These are phyloP conservation scores for Malassezia arunalokei DNA, from an alignment of 1,284 basidiomycete genomes.

Conservation along the genomic window DNA sequence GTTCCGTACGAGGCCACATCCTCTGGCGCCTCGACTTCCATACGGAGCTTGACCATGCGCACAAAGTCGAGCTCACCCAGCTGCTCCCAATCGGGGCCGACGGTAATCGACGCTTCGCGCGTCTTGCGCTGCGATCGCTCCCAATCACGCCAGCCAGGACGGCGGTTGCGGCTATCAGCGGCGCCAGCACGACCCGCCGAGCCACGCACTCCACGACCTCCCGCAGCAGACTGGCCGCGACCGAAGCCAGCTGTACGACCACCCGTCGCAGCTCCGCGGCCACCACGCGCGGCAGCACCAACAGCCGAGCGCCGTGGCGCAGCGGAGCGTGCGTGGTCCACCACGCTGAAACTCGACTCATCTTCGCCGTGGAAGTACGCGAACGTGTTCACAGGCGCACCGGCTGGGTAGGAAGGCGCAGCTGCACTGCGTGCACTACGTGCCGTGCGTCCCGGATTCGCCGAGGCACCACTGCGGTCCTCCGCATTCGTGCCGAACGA, in stretches of 20 bases:
- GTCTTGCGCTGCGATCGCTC: constrained; percentile 70
- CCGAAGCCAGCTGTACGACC: constrained; percentile 23
- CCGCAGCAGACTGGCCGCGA: constrained; percentile 2
- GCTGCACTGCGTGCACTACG: constrained; percentile 12
- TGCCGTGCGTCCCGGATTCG: constrained; percentile 47
- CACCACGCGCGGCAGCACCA: constrained; percentile 39
- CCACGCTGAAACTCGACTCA: constrained; percentile 91
- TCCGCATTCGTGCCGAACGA: constrained; percentile 59
- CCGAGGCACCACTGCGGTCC: constrained; percentile 41
- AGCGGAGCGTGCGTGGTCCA: constrained; percentile 59
- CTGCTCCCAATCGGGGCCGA: constrained; percentile 81
- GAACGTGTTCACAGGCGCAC: constrained; percentile 60
- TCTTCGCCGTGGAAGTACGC: constrained; percentile 98
- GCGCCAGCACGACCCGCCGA: constrained; percentile 37
- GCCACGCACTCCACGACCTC: constrained; percentile 46
- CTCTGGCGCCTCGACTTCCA: constrained; percentile 57
- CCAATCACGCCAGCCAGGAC: constrained; percentile 83
- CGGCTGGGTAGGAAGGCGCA: constrained; percentile 5
- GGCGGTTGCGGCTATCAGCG: constrained; percentile 46
- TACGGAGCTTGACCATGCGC: constrained; percentile 74
- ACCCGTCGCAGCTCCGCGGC: constrained; percentile 27
- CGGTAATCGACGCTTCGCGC: constrained; percentile 85
- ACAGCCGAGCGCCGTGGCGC: constrained; percentile 38
- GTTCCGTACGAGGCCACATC: constrained; percentile 65
- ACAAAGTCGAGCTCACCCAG: constrained; percentile 95